A percentile compares a stretch with the other conserved stretches of the same genome.
Evolutionary conservation across 768 basidiomycete species (phyloP).

Genomic region (Tylopilus plumbeoviolaceoides): DNA sequence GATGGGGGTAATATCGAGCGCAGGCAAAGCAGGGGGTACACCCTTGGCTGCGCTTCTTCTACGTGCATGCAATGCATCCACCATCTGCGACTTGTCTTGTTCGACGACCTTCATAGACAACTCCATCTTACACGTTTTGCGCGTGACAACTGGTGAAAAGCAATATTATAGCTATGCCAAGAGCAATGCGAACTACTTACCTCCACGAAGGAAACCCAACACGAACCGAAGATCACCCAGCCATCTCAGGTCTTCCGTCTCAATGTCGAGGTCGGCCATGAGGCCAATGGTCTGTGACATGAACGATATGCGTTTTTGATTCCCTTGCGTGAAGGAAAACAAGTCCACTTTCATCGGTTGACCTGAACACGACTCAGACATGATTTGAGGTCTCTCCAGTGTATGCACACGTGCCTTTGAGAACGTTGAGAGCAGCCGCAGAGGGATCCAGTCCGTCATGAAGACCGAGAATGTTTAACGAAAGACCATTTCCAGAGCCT

Average conservation of each 20-base stretch:
- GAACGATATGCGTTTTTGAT: slow-evolving; percentile 65
- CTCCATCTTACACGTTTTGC: slow-evolving; percentile 63
- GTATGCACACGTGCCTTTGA: slow-evolving; percentile 53
- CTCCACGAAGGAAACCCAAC: slow-evolving; percentile 63
- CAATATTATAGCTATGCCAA: not conserved
- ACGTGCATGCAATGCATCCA: slow-evolving; percentile 42
- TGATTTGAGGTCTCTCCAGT: not conserved
- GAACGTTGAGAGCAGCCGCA: slow-evolving; percentile 67
- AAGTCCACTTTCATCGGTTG: slow-evolving; percentile 71
- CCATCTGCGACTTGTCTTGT: slow-evolving; percentile 70
- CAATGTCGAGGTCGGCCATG: slow-evolving; percentile 81
- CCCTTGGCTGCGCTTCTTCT: slow-evolving; percentile 22
- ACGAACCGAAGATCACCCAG: slow-evolving; percentile 82
- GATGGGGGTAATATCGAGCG: slow-evolving; percentile 8
- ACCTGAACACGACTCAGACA: slow-evolving; percentile 39
- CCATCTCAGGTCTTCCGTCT: slow-evolving; percentile 82
- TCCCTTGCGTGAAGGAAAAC: slow-evolving; percentile 69
- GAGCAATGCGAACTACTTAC: slow-evolving; percentile 35
- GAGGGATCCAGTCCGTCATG: slow-evolving; percentile 70
- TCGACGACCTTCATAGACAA: slow-evolving; percentile 68
- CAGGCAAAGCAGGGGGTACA: slow-evolving; percentile 5
- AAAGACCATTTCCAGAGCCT: slow-evolving; percentile 76
- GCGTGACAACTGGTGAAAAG: slow-evolving; percentile 46
- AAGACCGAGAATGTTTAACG: slow-evolving; percentile 66
- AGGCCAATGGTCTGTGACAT: slow-evolving; percentile 81